Evolutionary conservation across 2,329 filamentous ascomycete genomes (phyloP).

Genomic region (Botrytis galanthina): DNA sequence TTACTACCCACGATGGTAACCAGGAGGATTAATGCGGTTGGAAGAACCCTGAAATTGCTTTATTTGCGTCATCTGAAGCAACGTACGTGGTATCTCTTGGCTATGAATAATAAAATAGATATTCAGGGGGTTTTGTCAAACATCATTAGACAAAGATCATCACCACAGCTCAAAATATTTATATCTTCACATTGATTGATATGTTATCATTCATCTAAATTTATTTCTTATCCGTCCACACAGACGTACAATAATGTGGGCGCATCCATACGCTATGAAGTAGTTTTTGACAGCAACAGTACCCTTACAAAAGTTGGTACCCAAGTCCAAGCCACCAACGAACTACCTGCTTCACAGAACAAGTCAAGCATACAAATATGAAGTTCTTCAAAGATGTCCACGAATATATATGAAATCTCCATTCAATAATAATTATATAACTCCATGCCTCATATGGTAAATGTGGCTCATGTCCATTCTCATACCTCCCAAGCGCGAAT

Average conservation of each 20-base stretch:
- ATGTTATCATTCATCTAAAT: neutral
- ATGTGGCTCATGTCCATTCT: neutral
- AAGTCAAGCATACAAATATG: neutral
- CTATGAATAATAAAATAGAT: neutral
- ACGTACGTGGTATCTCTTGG: conserved; percentile 11
- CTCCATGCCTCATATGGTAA: too few species aligned
- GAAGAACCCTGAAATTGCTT: neutral
- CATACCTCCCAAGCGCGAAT: neutral
- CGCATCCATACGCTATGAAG: conserved; percentile 1
- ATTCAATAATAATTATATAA: neutral
- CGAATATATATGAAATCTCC: neutral
- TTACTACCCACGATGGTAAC: neutral
- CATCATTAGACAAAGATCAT: neutral
- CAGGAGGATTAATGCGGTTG: neutral
- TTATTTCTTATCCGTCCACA: neutral
- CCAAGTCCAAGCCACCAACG: neutral
- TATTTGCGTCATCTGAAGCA: conserved; percentile 15
- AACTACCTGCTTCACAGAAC: neutral
- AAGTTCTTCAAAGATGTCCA: too few species aligned
- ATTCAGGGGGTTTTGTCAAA: neutral
- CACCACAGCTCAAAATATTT: neutral
- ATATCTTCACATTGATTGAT: neutral
- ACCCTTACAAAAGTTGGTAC: neutral
- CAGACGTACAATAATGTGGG: neutral
- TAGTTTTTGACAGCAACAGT: neutral